These are phyloP conservation scores for Cladophialophora chaetospira DNA, from an alignment of 2,329 filamentous ascomycete species.

Conservation along the genomic window DNA sequence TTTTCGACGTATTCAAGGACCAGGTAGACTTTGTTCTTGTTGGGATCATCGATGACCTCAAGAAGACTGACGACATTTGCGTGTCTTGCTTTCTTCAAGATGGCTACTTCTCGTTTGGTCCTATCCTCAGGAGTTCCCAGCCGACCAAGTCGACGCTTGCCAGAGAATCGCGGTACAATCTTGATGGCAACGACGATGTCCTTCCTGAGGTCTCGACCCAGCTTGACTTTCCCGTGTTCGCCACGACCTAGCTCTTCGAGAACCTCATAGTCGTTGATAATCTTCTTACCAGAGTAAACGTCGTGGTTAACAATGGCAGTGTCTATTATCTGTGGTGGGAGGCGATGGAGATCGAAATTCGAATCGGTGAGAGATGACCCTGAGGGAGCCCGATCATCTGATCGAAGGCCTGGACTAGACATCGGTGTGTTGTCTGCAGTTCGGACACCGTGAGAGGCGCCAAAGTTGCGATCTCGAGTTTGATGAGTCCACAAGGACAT, in stretches of 20 bases:
- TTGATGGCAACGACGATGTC: conserved; percentile 91
- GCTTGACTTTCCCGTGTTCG: conserved; percentile 96
- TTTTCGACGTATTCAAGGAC: conserved; percentile 93
- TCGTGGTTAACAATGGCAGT: conserved; percentile 90
- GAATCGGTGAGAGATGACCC: conserved; percentile 39
- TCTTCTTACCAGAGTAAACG: conserved; percentile 83
- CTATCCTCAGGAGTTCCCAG: conserved; percentile 68
- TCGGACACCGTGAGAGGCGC: conserved; percentile 32
- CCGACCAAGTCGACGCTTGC: conserved; percentile 83
- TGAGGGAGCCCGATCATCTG: conserved; percentile 39
- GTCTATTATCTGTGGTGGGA: conserved; percentile 82
- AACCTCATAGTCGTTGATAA: conserved; percentile 97
- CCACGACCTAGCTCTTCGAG: conserved; percentile 94
- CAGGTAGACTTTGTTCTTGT: conserved; percentile 97
- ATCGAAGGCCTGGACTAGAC: conserved; percentile 48
- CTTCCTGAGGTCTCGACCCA: conserved; percentile 77
- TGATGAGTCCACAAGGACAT: conserved; percentile 32
- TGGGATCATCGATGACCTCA: conserved; percentile 96
- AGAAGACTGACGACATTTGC: conserved; percentile 94
- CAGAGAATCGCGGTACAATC: conserved; percentile 94
- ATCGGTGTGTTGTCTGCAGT: conserved; percentile 52
- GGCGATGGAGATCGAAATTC: conserved; percentile 70
- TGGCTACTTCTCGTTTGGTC: conserved; percentile 93
- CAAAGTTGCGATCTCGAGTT: conserved; percentile 26
- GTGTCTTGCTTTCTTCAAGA: conserved; percentile 96